Evolutionary conservation across 306 rosid species (phyloP), one percentile per base, ranked within the genome.

Genomic region (Albizia julibrissin): DNA sequence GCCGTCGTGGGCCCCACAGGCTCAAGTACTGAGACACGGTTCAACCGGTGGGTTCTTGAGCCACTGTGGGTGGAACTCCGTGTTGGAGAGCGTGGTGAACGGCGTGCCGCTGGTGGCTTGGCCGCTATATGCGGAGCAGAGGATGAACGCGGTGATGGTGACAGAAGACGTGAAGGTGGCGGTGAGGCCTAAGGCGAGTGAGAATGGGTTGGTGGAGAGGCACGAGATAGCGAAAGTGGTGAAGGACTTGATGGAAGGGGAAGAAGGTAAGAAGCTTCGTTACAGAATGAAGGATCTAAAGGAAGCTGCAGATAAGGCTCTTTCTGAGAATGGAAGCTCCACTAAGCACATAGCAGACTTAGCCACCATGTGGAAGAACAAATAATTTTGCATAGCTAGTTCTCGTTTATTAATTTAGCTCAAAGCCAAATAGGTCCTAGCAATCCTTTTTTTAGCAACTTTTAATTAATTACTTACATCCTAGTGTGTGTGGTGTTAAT

Each of bases 21-120:
- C 90, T 0, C 89, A 86, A 8, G 82, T 93, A 0, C 56, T 93
- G 3, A 54, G 83, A 39, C 98, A 93, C 29, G 77, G 46, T 1
- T 87, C 96, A 0, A 89, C 87, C 0, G 96, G 98, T 0, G 98
- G 93, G 39, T 93, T 93, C 75, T 15, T 93, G 6, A 89, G 86
- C 5, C 98, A 93, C 6, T 93, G 98, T 14, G 98, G 98, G 1
- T 93, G 96, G 96, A 93, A 93, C 58, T 93, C 97, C 0, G 34
- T 82, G 0, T 83, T 91, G 1, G 97, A 93, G 71, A 84, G 92
- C 4, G 88, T 90, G 61, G 89, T 78, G 0, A 88, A 82, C 29
- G 97, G 97, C 21, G 84, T 93, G 62, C 94, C 95, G 0, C 16
- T 93, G 5, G 80, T 93, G 67, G 95, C 92, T 0, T 93, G 97